These are phyloP conservation scores for Pseudonitzschia delicatissima DNA, from an alignment of 108 stramenopile species.

Conservation along the genomic window DNA sequence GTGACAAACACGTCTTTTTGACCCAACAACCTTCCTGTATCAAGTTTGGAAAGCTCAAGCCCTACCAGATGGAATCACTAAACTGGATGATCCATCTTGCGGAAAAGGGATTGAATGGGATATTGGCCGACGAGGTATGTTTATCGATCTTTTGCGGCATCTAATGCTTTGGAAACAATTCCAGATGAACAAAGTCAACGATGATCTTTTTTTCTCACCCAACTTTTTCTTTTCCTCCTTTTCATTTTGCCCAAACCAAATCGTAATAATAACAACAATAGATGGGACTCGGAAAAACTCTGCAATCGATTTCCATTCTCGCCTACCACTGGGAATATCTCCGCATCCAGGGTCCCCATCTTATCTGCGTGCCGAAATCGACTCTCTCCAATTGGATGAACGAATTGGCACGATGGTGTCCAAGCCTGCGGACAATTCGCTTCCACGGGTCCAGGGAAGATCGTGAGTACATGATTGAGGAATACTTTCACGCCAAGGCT, in stretches of 20 bases:
- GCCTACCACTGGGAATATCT: constrained; percentile 78
- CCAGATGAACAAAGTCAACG: background rate
- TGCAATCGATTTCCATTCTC: constrained; percentile 96
- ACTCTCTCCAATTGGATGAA: constrained; percentile 99
- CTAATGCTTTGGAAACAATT: background rate
- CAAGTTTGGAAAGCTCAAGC: constrained; percentile 81
- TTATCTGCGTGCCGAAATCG: constrained; percentile 97
- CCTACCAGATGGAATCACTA: constrained; percentile 93
- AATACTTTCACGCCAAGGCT: constrained; percentile 75
- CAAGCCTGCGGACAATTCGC: constrained; percentile 80
- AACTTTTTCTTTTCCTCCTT: background rate
- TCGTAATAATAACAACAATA: background rate
- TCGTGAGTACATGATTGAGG: constrained; percentile 69
- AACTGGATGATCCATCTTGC: constrained; percentile 98
- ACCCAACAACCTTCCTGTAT: constrained; percentile 88
- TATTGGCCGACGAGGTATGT: constrained; percentile 95
- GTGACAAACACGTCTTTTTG: constrained; percentile 70
- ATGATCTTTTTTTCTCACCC: background rate
- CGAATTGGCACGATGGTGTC: constrained; percentile 95
- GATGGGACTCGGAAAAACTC: constrained; percentile 92
- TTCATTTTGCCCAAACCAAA: background rate
- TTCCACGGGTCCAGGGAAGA: constrained; percentile 93
- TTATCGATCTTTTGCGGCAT: background rate
- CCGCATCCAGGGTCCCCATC: constrained; percentile 85
- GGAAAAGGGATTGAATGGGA: constrained; percentile 91